A percentile compares a stretch with the other conserved stretches of the same genome.
These are phyloP conservation scores for Fusarium torreyae DNA, from an alignment of 2,329 filamentous ascomycete genomes.

Conservation along the genomic window DNA sequence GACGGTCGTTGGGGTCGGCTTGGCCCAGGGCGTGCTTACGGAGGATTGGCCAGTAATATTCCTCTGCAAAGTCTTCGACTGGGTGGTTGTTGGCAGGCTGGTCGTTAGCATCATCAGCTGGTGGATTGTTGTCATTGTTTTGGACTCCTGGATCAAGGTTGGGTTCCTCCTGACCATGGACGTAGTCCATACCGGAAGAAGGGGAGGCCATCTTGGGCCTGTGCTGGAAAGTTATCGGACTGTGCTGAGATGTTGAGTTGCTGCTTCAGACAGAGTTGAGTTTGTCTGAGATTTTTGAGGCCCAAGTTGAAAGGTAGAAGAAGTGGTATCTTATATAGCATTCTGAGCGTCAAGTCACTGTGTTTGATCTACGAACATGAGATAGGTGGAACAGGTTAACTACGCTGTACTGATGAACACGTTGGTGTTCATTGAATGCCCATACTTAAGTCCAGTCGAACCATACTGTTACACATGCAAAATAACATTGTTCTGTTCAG, in stretches of 20 bases:
- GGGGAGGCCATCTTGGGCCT: not conserved
- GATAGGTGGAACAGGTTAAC: too few relatives aligned
- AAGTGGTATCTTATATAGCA: not conserved
- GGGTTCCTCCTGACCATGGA: not conserved
- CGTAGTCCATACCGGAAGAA: not conserved
- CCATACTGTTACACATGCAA: too few relatives aligned
- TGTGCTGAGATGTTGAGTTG: not conserved
- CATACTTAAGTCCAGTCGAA: too few relatives aligned
- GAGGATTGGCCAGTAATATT: conserved; percentile 15
- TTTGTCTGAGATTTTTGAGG: not conserved
- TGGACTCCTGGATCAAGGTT: not conserved
- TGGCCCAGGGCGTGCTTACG: conserved; percentile 1
- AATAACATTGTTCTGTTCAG: too few relatives aligned
- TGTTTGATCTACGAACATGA: too few relatives aligned
- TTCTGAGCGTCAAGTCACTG: too few relatives aligned
- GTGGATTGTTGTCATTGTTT: not conserved
- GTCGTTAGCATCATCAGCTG: not conserved
- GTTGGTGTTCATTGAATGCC: too few relatives aligned
- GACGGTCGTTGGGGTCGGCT: not conserved
- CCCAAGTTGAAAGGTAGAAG: not conserved
- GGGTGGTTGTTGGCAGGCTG: not conserved
- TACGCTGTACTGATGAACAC: too few relatives aligned
- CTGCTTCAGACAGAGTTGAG: not conserved
- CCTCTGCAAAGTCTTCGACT: not conserved
- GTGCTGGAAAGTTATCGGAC: not conserved